Evolutionary conservation across 345 rosid genomes (phyloP), one percentile per base, ranked within the genome.

Genomic region (Brassica rapa): DNA sequence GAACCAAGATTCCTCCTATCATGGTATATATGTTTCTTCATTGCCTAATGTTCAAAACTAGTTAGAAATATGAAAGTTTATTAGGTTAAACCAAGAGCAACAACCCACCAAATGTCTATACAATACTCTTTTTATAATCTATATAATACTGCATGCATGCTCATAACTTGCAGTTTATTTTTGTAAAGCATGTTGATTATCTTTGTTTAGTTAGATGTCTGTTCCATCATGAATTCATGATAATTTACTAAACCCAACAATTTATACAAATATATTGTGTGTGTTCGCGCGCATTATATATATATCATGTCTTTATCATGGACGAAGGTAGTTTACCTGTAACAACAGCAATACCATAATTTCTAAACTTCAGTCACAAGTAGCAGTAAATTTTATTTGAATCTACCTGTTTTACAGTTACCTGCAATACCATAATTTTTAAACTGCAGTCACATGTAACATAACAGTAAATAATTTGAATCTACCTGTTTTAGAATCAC

Each of bases 21-120:
- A 68, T 27, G 30, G 9, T 75, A 25, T 23, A 64, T 53, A 51
- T 41, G 61, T 41, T 51, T 37, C 59, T 66, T 37, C 67, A 37
- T 78, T 16, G 67, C 49, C 55, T 66, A 72, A 43, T 59, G 63
- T 72, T 78, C 63, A 78, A 35, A 72, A 67, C 69, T 14, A 71
- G 8, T 35, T 35, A 35, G 8, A 35, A 6, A 1, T 59, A 71
- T 16, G 11, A 71, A 56, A 56, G 37, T 3, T 9, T 49, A 78
- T 72, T 66, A 66, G 82, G 82, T 66, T 78, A 66, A 72, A 69
- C 82, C 21, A 71, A 56, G 30, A 72, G 73, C 82, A 72, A 68
- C 67, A 37, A 72, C 62, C 73, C 67, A 78, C 82, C 82, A 57
- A 72, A 78, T 72, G 46, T 57, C 53, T 72, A 43, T 41, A 24